Evolutionary conservation across 805 yeast genomes (phyloP).

Genomic region (Candida awuae): DNA sequence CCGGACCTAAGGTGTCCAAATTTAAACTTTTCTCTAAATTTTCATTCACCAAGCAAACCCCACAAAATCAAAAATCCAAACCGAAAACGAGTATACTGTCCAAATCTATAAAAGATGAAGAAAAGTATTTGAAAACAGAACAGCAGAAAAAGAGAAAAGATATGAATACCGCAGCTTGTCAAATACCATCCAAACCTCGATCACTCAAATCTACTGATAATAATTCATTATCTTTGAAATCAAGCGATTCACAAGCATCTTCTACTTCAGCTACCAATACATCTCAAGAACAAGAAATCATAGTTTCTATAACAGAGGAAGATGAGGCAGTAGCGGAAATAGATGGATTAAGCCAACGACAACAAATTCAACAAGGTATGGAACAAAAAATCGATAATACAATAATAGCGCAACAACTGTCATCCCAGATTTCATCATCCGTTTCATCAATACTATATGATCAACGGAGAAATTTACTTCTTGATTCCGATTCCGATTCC

Average conservation of each 20-base stretch:
- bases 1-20: conserved; percentile 1
- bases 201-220: background rate
- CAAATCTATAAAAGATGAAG: conserved; percentile 15
- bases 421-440: too few species aligned
- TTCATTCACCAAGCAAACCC: conserved; percentile 23
- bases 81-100: conserved; percentile 19
- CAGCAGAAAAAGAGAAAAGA: conserved; percentile 1
- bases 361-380: background rate
- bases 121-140: background rate
- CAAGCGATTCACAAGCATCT: background rate
- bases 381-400: background rate
- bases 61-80: conserved; percentile 11
- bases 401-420: too few species aligned
- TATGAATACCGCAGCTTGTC: too few species aligned
- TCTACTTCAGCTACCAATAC: too few species aligned
- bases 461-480: background rate
- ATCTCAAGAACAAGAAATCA: background rate
- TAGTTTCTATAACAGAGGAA: background rate
- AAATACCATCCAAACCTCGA: background rate
- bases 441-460: background rate
- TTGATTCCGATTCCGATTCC: background rate
- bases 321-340: background rate
- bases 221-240: background rate
- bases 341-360: background rate
- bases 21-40: conserved; percentile 19